Percentiles rank a stretch among this genome's conserved stretches.
Evolutionary conservation across 148 eudicot genomes (phyloP).

Genomic region (Pharnaceum exiguum): DNA sequence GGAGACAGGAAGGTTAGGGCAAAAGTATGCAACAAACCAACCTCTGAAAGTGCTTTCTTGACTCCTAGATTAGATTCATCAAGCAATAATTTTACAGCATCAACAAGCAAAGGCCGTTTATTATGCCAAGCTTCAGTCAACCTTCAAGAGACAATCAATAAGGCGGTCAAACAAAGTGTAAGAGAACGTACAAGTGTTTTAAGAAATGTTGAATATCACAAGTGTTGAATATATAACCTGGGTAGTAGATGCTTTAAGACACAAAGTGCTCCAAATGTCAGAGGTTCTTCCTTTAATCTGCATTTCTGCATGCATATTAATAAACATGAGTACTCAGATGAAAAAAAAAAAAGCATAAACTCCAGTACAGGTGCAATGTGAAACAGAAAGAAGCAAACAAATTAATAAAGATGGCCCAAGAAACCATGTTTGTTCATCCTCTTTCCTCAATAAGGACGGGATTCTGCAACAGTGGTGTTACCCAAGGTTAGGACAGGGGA

Average conservation of each 20-base stretch:
- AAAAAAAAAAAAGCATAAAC: background rate
- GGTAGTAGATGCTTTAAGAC: constrained; percentile 94
- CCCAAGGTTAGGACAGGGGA: no score
- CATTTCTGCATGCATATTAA: constrained; percentile 58
- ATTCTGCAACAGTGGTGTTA: no score
- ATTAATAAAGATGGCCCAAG: no score
- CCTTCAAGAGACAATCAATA: constrained; percentile 34
- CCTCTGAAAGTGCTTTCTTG: constrained; percentile 95
- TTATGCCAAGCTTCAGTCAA: constrained; percentile 91
- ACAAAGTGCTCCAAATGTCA: constrained; percentile 89
- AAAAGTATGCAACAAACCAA: constrained; percentile 21
- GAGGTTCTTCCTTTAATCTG: constrained; percentile 85
- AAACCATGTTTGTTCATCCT: no score
- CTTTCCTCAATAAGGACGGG: no score
- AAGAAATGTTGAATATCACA: no score
- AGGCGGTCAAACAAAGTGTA: constrained; percentile 10
- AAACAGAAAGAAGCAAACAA: no score
- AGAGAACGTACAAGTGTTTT: constrained; percentile 2
- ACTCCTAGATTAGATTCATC: constrained; percentile 81
- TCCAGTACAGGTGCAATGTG: background rate
- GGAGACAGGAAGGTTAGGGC: background rate
- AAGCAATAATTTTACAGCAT: constrained; percentile 66
- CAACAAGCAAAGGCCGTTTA: constrained; percentile 72
- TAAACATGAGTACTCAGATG: background rate
- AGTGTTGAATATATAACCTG: constrained; percentile 51